phyloP scores from a whole-genome alignment of 2,329 filamentous ascomycete genomes.

The Ophiostoma ips region DNA sequence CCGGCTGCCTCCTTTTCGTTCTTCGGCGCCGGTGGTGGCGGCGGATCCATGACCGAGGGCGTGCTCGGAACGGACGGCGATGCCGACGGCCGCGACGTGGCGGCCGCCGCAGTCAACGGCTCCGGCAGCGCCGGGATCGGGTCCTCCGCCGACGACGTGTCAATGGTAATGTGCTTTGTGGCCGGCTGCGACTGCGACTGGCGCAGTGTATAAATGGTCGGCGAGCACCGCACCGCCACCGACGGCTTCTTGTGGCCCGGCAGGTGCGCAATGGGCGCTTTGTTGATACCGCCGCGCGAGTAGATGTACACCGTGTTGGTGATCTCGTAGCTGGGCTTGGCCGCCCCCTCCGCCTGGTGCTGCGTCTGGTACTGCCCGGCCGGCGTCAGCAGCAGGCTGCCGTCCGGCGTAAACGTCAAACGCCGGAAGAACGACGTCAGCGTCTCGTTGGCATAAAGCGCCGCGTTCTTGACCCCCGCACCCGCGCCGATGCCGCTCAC shows the following conservation, averaged over 20 bases:
- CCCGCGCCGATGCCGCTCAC: constrained; percentile 7
- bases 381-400: constrained; percentile 83
- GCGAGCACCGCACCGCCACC: constrained; percentile 88
- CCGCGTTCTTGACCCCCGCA: constrained; percentile 73
- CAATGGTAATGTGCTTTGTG: constrained; percentile 85
- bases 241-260: constrained; percentile 98
- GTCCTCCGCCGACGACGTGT: constrained; percentile 80
- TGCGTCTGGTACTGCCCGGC: constrained; percentile 89
- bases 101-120: constrained; percentile 38
- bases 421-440: constrained; percentile 93
- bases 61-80: constrained; percentile 32
- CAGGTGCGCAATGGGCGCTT: constrained; percentile 84
- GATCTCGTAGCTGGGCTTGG: constrained; percentile 68
- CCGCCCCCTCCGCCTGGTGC: constrained; percentile 43
- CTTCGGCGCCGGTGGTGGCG: constrained; percentile 23
- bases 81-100: background rate
- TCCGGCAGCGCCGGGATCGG: constrained; percentile 74
- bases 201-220: constrained; percentile 71
- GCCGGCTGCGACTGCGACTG: constrained; percentile 50
- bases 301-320: constrained; percentile 98
- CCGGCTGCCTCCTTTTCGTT: no score
- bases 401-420: constrained; percentile 88
- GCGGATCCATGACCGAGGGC: constrained; percentile 11
- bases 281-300: constrained; percentile 89
- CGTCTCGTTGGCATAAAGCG: constrained; percentile 91